phyloP scores from a whole-genome alignment of 2,329 filamentous ascomycete genomes.

The Elsinoe fawcettii region DNA sequence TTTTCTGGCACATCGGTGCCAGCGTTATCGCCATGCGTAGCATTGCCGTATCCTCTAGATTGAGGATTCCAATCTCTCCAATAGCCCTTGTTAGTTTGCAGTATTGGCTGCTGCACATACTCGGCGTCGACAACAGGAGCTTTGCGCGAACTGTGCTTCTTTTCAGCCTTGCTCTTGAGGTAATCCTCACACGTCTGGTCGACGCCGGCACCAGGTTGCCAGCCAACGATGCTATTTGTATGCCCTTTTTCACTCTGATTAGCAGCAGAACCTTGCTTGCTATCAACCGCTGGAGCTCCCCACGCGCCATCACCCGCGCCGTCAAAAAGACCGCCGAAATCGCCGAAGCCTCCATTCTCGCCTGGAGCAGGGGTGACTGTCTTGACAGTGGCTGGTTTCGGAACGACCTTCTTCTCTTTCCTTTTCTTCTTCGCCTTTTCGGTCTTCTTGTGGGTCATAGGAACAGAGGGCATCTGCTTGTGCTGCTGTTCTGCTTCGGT shows the following conservation, averaged over 20 bases:
- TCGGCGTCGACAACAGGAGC: not conserved
- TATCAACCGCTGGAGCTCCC: not conserved
- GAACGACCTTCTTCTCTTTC: not conserved
- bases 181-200: not conserved
- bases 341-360: conserved; percentile 18
- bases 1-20: not conserved
- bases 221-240: not conserved
- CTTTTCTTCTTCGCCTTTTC: not conserved
- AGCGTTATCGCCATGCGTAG: not conserved
- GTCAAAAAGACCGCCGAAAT: conserved; percentile 29
- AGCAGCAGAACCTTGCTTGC: not conserved
- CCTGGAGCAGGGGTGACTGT: conserved; percentile 5
- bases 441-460: not conserved
- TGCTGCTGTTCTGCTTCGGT: not conserved
- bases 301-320: conserved; percentile 24
- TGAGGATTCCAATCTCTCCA: conserved; percentile 5
- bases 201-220: not conserved
- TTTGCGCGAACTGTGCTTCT: not conserved
- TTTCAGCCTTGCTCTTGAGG: not conserved
- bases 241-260: not conserved
- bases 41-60: conserved; percentile 12
- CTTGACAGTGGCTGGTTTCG: conserved; percentile 1
- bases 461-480: not conserved
- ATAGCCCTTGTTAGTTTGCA: not conserved
- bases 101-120: not conserved